Conservation (phyloP, 225 moss, liverwort and hornwort genomes). For the Polytrichum commune region DNA sequence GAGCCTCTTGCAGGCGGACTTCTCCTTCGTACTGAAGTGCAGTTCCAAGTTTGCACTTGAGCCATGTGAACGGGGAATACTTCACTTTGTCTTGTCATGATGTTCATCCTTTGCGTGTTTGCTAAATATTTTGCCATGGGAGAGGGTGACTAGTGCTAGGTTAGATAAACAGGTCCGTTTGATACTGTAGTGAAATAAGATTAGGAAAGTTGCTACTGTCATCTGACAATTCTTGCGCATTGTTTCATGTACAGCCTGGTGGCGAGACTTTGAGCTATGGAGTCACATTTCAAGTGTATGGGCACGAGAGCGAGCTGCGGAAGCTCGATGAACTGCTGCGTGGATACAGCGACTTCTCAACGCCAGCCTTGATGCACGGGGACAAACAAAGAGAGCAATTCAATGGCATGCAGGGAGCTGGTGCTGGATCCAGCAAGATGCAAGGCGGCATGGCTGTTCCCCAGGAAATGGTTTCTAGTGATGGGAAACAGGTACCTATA, state of each 20-base stretch:
- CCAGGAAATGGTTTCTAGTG: constrained; percentile 36
- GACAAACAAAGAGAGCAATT: constrained; percentile 19
- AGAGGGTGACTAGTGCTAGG: not conserved
- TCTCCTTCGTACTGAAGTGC: no score
- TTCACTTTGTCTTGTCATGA: not conserved
- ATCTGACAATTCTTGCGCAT: not conserved
- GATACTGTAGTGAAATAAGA: no score
- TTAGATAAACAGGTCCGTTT: not conserved
- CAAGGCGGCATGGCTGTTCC: constrained; percentile 63
- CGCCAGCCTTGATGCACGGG: constrained; percentile 64
- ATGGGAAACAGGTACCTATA: constrained; percentile 39
- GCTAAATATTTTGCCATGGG: not conserved
- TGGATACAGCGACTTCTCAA: constrained; percentile 66
- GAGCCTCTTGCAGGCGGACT: no score
- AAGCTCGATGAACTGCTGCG: constrained; percentile 48
- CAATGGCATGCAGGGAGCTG: constrained; percentile 3
- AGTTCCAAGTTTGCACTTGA: no score
- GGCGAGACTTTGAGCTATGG: constrained; percentile 68
- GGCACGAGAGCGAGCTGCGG: constrained; percentile 33
- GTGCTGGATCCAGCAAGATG: constrained; percentile 6
- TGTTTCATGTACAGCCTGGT: constrained; percentile 10
- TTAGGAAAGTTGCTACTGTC: not conserved
- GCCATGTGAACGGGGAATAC: not conserved
- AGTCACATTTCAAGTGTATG: constrained; percentile 57
- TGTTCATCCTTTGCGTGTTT: not conserved